Conservation (phyloP, 352 stramenopile species). For the Phytophthora cryptogea region DNA sequence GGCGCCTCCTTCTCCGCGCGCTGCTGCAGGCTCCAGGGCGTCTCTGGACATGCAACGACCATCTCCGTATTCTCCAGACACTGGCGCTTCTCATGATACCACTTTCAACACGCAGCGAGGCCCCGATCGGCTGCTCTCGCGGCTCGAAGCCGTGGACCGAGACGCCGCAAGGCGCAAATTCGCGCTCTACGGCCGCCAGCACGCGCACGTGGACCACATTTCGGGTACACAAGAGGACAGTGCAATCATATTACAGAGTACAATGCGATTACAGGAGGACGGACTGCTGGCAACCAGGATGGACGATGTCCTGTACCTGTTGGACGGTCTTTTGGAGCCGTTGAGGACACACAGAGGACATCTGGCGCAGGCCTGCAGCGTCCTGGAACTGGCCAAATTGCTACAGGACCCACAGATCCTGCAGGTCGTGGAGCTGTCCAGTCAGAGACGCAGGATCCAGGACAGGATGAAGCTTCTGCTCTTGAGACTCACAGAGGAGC, state of each 20-base stretch:
- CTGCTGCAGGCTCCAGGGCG: not conserved
- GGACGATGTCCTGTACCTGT: slow-evolving; percentile 63
- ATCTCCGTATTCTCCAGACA: slow-evolving; percentile 2
- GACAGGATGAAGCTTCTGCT: slow-evolving; percentile 42
- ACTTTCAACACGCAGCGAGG: not conserved
- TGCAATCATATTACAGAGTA: slow-evolving; percentile 39
- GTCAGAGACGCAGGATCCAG: slow-evolving; percentile 21
- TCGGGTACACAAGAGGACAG: slow-evolving; percentile 9
- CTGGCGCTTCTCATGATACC: not conserved
- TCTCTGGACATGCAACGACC: not conserved
- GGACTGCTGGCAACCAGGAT: slow-evolving; percentile 50
- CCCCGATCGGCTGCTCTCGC: slow-evolving; percentile 13
- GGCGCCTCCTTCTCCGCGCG: slow-evolving; percentile 19
- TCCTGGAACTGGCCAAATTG: slow-evolving; percentile 46
- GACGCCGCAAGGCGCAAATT: slow-evolving; percentile 46
- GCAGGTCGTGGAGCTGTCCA: slow-evolving; percentile 40
- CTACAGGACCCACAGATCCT: slow-evolving; percentile 41
- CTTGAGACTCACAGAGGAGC: slow-evolving; percentile 11
- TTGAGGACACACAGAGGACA: slow-evolving; percentile 3
- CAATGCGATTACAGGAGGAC: slow-evolving; percentile 67
- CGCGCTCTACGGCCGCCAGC: slow-evolving; percentile 54
- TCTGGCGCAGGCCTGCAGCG: slow-evolving; percentile 27
- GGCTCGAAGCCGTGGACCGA: slow-evolving; percentile 27
- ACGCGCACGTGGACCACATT: slow-evolving; percentile 41
- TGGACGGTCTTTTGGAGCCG: slow-evolving; percentile 52